phyloP scores from a whole-genome alignment of 768 basidiomycete genomes.

The Imleria badia region DNA sequence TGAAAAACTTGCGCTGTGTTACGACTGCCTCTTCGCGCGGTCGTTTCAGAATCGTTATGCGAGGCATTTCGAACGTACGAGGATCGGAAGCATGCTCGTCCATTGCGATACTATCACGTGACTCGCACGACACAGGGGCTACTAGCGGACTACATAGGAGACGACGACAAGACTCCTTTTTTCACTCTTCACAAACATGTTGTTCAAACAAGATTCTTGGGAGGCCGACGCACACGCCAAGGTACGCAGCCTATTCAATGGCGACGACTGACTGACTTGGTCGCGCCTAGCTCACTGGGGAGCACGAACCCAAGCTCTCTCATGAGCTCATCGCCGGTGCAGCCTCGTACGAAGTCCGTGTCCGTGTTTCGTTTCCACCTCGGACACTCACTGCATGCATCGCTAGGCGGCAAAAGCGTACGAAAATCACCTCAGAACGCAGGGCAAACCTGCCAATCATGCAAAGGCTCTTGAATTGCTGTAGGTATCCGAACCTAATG shows the following conservation, averaged over 20 bases:
- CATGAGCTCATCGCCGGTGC: constrained; percentile 30
- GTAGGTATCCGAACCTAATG: constrained; percentile 3
- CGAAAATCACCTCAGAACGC: constrained; percentile 17
- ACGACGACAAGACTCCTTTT: no score
- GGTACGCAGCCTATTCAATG: not conserved
- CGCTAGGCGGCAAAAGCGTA: constrained; percentile 33
- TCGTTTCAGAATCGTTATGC: constrained; percentile 74
- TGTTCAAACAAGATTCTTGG: constrained; percentile 20
- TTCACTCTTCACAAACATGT: constrained; percentile 14
- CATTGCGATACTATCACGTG: constrained; percentile 9
- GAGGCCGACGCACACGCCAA: constrained; percentile 26
- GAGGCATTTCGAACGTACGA: constrained; percentile 36
- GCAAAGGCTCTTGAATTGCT: constrained; percentile 22
- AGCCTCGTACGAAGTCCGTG: constrained; percentile 27
- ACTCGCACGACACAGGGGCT: not conserved
- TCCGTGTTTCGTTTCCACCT: not conserved
- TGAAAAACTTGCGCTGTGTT: constrained; percentile 91
- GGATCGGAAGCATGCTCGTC: not conserved
- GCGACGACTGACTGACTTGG: not conserved
- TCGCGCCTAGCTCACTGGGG: constrained; percentile 12
- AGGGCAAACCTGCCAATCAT: constrained; percentile 26
- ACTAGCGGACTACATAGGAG: not conserved
- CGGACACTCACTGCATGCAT: not conserved
- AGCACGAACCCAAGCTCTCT: constrained; percentile 22
- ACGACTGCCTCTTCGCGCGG: constrained; percentile 67